phyloP scores from a whole-genome alignment of 805 yeast genomes.

The Hanseniaspora guilliermondii region DNA sequence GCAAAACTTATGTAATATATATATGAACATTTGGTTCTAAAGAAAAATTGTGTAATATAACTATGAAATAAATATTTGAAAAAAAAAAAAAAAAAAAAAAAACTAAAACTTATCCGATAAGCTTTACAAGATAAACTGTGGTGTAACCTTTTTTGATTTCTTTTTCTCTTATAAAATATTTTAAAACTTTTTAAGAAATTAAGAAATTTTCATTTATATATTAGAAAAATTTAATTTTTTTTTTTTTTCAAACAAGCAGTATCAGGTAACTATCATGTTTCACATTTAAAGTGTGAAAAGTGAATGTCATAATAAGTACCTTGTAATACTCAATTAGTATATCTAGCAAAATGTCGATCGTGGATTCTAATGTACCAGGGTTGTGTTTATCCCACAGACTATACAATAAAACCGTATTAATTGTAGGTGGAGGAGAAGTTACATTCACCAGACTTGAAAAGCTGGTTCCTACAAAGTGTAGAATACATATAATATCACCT shows the following conservation, averaged over 20 bases:
- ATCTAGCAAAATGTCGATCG: not conserved
- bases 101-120: too few species aligned
- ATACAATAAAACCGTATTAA: slow-evolving; percentile 19
- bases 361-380: slow-evolving; percentile 16
- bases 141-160: too few species aligned
- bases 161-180: too few species aligned
- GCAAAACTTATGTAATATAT: not conserved
- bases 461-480: slow-evolving; percentile 25
- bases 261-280: too few species aligned
- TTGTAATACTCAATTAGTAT: not conserved
- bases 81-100: too few species aligned
- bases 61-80: too few species aligned
- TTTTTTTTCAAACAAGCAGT: too few species aligned
- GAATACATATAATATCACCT: slow-evolving; percentile 23
- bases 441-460: slow-evolving; percentile 25
- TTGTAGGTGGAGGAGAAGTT: slow-evolving; percentile 29
- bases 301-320: not conserved
- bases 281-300: not conserved
- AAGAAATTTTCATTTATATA: too few species aligned
- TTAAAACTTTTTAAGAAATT: too few species aligned
- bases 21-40: not conserved
- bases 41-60: too few species aligned
- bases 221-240: too few species aligned
- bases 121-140: too few species aligned
- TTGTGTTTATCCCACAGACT: slow-evolving; percentile 25